Evolutionary conservation across 164 flowering plant species (phyloP), one percentile per base, ranked within the genome.

Genomic region (Pachysandra terminalis): DNA sequence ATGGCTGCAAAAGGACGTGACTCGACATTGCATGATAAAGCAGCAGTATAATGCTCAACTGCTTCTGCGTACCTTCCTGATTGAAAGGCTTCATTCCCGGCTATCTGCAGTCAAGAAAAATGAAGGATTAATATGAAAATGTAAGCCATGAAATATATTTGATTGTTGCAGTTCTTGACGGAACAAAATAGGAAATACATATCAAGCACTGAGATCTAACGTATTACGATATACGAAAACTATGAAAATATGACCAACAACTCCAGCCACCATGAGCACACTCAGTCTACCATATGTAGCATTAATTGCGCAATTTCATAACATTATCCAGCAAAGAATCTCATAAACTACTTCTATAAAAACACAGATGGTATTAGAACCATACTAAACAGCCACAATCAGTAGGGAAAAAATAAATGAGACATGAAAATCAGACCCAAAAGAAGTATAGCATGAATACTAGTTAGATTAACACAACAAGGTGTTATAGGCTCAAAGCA

Each of bases 1-100:
- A 93, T 80, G 40, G 99, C 99, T 61, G 94, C 85, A 83, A 93
- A 96, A 70, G 95, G 93, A 7, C 87, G 93, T 59, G 97, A 90
- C 54, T 90, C 87, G 54, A 77, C 69, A 73, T 81, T 88, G 78
- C 78, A 87, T 41, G 88, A 85, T 74, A 96, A 80, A 61, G 98
- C 99, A 73, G 82, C 73, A 41, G 91, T 82, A 72, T 96, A 96
- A 78, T 91, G 87, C 68, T 93, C 97, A 28, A 96, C 60, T 69
- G 99, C 99, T 83, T 91, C 95, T 23, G 82, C 48, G 79, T 87
- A 83, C 70, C 70, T 85, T 72, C 90, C 86, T 19, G 86, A 74
- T 57, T 71, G 82, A 81, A 90, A 86, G 60, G 95, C 91, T 81
- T 88, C 90, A 85, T 96, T 96, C 54, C 99, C 99, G 28, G 87